Conservation (phyloP, 495 filamentous ascomycete genomes). For the Lasiosphaeris hirsuta region DNA sequence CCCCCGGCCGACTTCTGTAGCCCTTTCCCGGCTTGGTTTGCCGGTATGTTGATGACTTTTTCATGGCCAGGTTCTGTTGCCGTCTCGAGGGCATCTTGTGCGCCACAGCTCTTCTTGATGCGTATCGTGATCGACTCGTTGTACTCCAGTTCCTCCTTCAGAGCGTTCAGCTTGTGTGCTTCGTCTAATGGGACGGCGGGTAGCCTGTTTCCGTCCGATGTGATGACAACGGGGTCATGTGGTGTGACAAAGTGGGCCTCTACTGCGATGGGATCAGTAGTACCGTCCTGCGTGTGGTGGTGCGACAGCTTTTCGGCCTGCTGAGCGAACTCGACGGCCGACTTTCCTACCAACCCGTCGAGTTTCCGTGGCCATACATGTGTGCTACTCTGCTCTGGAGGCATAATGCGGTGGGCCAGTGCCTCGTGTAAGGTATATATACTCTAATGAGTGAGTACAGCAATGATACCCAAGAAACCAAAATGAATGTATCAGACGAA, state of each 20-base stretch:
- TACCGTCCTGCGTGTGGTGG: slow-evolving; percentile 25
- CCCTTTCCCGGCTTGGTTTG: slow-evolving; percentile 8
- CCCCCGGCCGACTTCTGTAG: slow-evolving; percentile 27
- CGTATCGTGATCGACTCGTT: slow-evolving; percentile 13
- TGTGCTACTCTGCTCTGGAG: too few relatives aligned
- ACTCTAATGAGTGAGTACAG: too few relatives aligned
- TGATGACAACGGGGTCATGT: slow-evolving; percentile 67
- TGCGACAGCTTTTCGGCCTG: slow-evolving; percentile 62
- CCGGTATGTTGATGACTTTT: slow-evolving; percentile 8
- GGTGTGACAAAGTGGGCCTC: slow-evolving; percentile 66
- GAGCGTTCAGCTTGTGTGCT: slow-evolving; percentile 61
- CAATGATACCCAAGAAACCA: too few relatives aligned
- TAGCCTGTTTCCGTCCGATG: slow-evolving; percentile 59
- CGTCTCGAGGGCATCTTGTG: background rate
- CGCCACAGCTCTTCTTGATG: slow-evolving; percentile 18
- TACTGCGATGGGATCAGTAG: slow-evolving; percentile 48
- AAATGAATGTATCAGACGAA: too few relatives aligned
- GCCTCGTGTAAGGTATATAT: too few relatives aligned
- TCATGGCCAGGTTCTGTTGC: background rate
- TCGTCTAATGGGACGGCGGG: slow-evolving; percentile 64
- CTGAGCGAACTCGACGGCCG: slow-evolving; percentile 40
- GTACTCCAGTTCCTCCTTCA: slow-evolving; percentile 51
- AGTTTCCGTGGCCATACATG: background rate
- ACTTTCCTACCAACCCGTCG: slow-evolving; percentile 10
- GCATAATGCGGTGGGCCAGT: background rate